Conservation (phyloP, 139 green algal species). For the Coelastrella sp. region DNA sequence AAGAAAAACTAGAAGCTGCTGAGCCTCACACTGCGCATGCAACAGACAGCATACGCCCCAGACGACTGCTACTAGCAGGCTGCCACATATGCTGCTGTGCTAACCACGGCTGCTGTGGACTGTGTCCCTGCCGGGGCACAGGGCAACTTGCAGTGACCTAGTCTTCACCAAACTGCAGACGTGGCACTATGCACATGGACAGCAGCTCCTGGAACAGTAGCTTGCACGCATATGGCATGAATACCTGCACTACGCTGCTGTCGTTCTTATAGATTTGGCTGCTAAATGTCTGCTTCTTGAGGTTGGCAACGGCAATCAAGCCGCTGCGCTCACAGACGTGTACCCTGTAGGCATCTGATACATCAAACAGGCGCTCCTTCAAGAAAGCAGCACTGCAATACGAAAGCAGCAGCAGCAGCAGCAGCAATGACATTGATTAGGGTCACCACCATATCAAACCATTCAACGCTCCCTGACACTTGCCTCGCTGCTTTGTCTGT, state of each 20-base stretch:
- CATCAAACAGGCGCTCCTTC: slow-evolving; percentile 92
- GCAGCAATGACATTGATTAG: too few relatives aligned
- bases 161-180: slow-evolving; percentile 61
- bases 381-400: slow-evolving; percentile 48
- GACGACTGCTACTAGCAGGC: too few relatives aligned
- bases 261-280: slow-evolving; percentile 70
- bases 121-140: too few relatives aligned
- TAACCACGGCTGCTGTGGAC: too few relatives aligned
- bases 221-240: slow-evolving; percentile 95
- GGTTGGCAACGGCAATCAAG: slow-evolving; percentile 87
- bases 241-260: slow-evolving; percentile 73
- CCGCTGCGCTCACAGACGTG: slow-evolving; percentile 90
- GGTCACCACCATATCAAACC: too few relatives aligned
- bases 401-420: background rate
- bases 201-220: slow-evolving; percentile 97
- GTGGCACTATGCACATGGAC: slow-evolving; percentile 82
- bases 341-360: slow-evolving; percentile 88
- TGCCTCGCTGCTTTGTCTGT: too few relatives aligned
- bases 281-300: slow-evolving; percentile 89
- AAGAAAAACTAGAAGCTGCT: too few relatives aligned
- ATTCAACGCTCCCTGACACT: too few relatives aligned
- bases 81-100: too few relatives aligned
- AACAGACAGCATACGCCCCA: too few relatives aligned
- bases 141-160: background rate
- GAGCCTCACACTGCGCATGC: too few relatives aligned